phyloP scores from a whole-genome alignment of 495 filamentous ascomycete species.

The Neohortaea acidophila region DNA sequence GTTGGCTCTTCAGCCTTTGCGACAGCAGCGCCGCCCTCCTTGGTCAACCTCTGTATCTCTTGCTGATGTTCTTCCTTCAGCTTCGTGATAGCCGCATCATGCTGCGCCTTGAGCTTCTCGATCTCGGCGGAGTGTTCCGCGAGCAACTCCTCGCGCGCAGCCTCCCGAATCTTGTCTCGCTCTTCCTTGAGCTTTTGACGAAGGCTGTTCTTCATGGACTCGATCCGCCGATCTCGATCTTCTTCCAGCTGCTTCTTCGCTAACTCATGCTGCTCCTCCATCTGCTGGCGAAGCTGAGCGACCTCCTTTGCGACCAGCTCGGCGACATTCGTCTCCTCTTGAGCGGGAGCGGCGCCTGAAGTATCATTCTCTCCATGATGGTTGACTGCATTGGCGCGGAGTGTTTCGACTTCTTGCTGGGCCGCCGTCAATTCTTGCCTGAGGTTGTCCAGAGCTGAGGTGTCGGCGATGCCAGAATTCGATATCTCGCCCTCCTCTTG shows the following conservation, averaged over 20 bases:
- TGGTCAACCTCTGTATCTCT: conserved; percentile 32
- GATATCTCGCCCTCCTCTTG: conserved; percentile 13
- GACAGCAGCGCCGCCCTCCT: conserved; percentile 6
- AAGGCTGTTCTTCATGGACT: conserved; percentile 56
- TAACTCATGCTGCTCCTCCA: conserved; percentile 31
- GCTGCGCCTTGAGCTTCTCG: conserved; percentile 29
- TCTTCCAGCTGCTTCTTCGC: conserved; percentile 44
- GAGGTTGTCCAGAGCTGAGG: conserved; percentile 27
- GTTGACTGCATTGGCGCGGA: conserved; percentile 23
- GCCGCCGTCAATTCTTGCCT: conserved; percentile 31
- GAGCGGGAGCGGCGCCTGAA: conserved; percentile 8
- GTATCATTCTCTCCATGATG: conserved; percentile 19
- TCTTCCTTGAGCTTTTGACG: conserved; percentile 55
- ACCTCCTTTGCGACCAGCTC: conserved; percentile 29
- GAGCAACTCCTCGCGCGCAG: conserved; percentile 21
- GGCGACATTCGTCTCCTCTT: conserved; percentile 20
- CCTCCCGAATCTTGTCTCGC: conserved; percentile 33
- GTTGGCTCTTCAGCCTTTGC: conserved; percentile 4
- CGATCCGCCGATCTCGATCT: conserved; percentile 48
- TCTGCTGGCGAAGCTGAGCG: conserved; percentile 21
- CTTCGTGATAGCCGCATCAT: conserved; percentile 46
- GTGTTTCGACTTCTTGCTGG: conserved; percentile 30
- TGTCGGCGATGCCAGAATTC: neutral
- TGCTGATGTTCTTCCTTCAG: conserved; percentile 51
- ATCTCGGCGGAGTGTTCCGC: conserved; percentile 32